Conservation (phyloP, 805 yeast species). For the Myxozyma neotropica region DNA sequence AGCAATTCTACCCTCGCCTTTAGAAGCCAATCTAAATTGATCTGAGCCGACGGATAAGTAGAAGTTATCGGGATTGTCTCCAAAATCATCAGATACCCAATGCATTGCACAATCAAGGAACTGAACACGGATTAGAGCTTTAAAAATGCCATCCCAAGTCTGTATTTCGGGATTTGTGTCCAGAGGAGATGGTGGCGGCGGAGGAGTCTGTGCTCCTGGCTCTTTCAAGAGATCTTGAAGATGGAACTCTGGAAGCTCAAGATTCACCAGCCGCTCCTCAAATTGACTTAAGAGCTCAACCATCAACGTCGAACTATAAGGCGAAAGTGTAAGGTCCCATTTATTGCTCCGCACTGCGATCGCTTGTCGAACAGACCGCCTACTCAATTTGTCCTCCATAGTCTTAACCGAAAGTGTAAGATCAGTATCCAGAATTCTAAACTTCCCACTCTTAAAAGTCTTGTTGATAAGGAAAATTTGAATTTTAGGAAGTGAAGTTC, state of each 20-base stretch:
- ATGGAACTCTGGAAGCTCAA: constrained; percentile 26
- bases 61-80: constrained; percentile 1
- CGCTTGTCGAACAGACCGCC: constrained; percentile 5
- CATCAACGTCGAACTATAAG: constrained; percentile 26
- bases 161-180: not conserved
- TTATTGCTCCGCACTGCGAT: constrained; percentile 15
- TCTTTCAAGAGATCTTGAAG: constrained; percentile 11
- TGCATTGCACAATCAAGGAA: constrained; percentile 5
- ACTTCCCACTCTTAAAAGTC: constrained; percentile 17
- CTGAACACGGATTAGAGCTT: constrained; percentile 18
- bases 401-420: constrained; percentile 22
- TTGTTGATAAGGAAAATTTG: constrained; percentile 7
- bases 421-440: constrained; percentile 21
- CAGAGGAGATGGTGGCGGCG: not conserved
- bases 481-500: constrained; percentile 18
- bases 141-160: constrained; percentile 19
- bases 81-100: constrained; percentile 30
- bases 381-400: not conserved
- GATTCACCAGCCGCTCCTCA: constrained; percentile 23
- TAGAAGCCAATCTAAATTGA: constrained; percentile 8
- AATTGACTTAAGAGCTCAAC: constrained; percentile 29
- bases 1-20: constrained; percentile 21
- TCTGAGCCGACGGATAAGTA: constrained; percentile 12
- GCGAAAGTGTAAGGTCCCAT: constrained; percentile 17
- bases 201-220: not conserved